These are phyloP conservation scores for Hypoxylon rubiginosum DNA, from an alignment of 2,329 filamentous ascomycete species.

Conservation along the genomic window DNA sequence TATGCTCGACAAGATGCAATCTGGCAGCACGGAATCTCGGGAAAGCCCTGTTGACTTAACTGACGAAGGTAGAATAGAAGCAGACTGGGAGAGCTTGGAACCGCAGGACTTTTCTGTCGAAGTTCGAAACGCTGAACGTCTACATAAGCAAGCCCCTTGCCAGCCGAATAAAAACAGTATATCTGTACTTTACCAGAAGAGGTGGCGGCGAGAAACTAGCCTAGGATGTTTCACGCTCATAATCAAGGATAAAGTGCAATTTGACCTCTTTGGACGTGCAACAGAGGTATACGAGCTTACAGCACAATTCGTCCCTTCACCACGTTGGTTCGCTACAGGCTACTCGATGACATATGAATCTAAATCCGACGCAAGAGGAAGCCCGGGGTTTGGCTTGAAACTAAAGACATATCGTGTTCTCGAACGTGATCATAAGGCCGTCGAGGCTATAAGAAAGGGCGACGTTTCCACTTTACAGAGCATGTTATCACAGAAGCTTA, in stretches of 20 bases:
- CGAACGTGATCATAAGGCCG: slow-evolving; percentile 12
- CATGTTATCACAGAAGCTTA: slow-evolving; percentile 27
- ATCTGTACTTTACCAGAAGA: neutral
- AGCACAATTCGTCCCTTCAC: slow-evolving; percentile 28
- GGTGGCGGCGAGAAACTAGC: neutral
- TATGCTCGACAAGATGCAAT: slow-evolving; percentile 18
- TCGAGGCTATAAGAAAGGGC: neutral
- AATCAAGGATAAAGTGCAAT: slow-evolving; percentile 16
- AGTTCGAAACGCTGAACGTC: neutral
- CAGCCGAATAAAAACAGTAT: slow-evolving; percentile 8
- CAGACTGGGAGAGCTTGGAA: neutral
- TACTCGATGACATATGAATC: slow-evolving; percentile 30
- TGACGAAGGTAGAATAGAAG: neutral
- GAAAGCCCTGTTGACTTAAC: neutral
- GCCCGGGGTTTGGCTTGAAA: slow-evolving; percentile 5
- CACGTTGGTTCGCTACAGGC: slow-evolving; percentile 31
- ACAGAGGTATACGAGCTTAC: slow-evolving; percentile 20
- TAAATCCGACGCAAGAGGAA: slow-evolving; percentile 28
- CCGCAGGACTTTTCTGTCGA: neutral
- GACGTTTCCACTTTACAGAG: slow-evolving; percentile 9
- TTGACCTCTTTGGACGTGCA: slow-evolving; percentile 2
- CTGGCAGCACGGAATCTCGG: neutral
- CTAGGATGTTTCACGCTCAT: slow-evolving; percentile 12
- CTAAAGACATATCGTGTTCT: slow-evolving; percentile 23
- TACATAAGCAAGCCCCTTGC: neutral